Conservation (phyloP, 495 filamentous ascomycete species). For the Articulospora tetracladia region DNA sequence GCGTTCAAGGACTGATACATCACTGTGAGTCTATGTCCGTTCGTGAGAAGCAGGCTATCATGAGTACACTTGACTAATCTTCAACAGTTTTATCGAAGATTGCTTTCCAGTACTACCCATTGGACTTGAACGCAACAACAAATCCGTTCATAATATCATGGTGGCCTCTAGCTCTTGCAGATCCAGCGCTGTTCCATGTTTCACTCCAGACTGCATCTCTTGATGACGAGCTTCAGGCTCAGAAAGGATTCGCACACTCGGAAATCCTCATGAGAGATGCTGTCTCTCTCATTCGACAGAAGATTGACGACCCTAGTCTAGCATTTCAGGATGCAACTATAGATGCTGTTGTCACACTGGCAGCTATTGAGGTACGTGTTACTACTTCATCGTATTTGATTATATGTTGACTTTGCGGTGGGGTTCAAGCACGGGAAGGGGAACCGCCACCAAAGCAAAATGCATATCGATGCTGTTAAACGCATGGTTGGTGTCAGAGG, state of each 20-base stretch:
- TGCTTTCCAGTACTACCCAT: slow-evolving; percentile 50
- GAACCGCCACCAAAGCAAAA: slow-evolving; percentile 36
- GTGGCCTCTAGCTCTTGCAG: slow-evolving; percentile 48
- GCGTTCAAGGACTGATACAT: slow-evolving; percentile 46
- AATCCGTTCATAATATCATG: slow-evolving; percentile 51
- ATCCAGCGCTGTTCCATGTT: slow-evolving; percentile 50
- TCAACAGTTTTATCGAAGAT: slow-evolving; percentile 44
- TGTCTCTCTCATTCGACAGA: slow-evolving; percentile 40
- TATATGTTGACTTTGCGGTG: no score
- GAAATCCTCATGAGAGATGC: slow-evolving; percentile 50
- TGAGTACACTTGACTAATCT: slow-evolving; percentile 16
- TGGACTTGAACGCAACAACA: slow-evolving; percentile 41
- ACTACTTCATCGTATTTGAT: not conserved
- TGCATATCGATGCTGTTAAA: slow-evolving; percentile 49
- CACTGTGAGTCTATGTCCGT: slow-evolving; percentile 42
- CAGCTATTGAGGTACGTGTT: slow-evolving; percentile 43
- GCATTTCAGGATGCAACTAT: slow-evolving; percentile 50
- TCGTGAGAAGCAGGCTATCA: not conserved
- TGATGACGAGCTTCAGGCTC: slow-evolving; percentile 44
- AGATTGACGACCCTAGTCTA: slow-evolving; percentile 36
- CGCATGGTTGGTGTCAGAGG: slow-evolving; percentile 41
- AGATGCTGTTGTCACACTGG: slow-evolving; percentile 50
- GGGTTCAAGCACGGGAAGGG: slow-evolving; percentile 43
- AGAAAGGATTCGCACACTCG: slow-evolving; percentile 42
- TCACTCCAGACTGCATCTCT: slow-evolving; percentile 50